Evolutionary conservation across 2,329 filamentous ascomycete genomes (phyloP).

Genomic region (Alternaria angustiovoidea): DNA sequence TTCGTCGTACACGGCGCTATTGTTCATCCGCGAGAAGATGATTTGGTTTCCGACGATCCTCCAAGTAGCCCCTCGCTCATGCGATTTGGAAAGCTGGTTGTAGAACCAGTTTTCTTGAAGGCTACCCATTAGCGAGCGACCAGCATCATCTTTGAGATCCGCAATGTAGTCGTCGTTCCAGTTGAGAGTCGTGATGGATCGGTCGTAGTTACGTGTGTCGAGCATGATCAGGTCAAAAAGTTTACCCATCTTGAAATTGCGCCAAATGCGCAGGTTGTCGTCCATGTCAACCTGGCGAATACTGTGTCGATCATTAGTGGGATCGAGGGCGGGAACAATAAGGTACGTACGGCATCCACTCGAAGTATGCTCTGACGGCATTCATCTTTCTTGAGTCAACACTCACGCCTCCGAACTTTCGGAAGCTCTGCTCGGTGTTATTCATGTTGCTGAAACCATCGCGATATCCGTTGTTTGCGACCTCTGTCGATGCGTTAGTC

Average conservation of each 20-base stretch:
- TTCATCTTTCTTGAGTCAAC: slow-evolving; percentile 58
- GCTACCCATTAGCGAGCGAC: slow-evolving; percentile 72
- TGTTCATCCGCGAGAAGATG: slow-evolving; percentile 41
- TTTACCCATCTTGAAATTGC: slow-evolving; percentile 51
- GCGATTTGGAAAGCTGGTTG: slow-evolving; percentile 60
- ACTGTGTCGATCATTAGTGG: slow-evolving; percentile 48
- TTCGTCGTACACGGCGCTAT: slow-evolving; percentile 27
- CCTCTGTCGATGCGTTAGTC: slow-evolving; percentile 39
- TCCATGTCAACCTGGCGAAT: slow-evolving; percentile 56
- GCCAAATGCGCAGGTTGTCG: slow-evolving; percentile 55
- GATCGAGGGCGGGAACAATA: slow-evolving; percentile 51
- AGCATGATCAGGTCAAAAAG: slow-evolving; percentile 54
- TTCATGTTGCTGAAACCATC: slow-evolving; percentile 53
- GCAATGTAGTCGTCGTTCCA: slow-evolving; percentile 68
- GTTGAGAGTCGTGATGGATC: slow-evolving; percentile 36
- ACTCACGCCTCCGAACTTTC: slow-evolving; percentile 49
- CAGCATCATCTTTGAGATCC: slow-evolving; percentile 69
- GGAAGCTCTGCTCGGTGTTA: slow-evolving; percentile 55
- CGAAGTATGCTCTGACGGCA: slow-evolving; percentile 55
- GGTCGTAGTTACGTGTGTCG: slow-evolving; percentile 53
- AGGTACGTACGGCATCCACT: slow-evolving; percentile 52
- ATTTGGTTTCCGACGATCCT: slow-evolving; percentile 74
- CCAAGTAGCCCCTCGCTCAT: slow-evolving; percentile 70
- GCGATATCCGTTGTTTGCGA: slow-evolving; percentile 54
- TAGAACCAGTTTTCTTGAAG: slow-evolving; percentile 73